phyloP scores from a whole-genome alignment of 306 rosid species.

The Pyrus communis region DNA sequence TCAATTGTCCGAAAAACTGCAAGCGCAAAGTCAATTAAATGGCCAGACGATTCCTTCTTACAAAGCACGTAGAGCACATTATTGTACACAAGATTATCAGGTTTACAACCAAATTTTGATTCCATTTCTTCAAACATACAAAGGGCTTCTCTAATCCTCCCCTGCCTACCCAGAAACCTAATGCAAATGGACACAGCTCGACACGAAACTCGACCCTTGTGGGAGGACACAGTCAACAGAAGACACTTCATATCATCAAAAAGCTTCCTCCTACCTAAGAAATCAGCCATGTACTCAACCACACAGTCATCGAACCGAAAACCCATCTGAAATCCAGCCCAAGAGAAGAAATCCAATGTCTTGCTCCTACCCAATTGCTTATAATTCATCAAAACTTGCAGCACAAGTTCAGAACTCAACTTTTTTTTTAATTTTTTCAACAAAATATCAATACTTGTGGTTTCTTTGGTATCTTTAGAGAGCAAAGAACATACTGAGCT shows the following conservation, averaged over 20 bases:
- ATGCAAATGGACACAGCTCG: constrained; percentile 55
- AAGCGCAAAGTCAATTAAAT: constrained; percentile 49
- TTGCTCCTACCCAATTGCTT: constrained; percentile 51
- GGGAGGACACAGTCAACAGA: constrained; percentile 36
- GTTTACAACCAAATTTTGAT: constrained; percentile 43
- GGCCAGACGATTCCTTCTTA: constrained; percentile 51
- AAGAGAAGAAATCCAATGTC: constrained; percentile 56
- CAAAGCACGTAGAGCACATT: constrained; percentile 69
- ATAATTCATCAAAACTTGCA: constrained; percentile 45
- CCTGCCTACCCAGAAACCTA: constrained; percentile 66
- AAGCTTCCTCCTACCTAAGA: constrained; percentile 65
- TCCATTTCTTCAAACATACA: constrained; percentile 61
- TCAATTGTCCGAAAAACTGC: constrained; percentile 42
- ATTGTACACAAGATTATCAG: constrained; percentile 60
- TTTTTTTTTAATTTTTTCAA: constrained; percentile 22
- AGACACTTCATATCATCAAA: constrained; percentile 71
- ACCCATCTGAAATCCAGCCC: constrained; percentile 57
- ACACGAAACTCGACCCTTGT: constrained; percentile 37
- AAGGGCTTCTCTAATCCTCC: constrained; percentile 51
- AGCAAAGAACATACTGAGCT: constrained; percentile 36
- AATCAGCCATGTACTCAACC: constrained; percentile 67
- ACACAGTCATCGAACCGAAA: constrained; percentile 49
- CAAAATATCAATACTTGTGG: constrained; percentile 21
- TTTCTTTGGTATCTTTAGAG: constrained; percentile 17
- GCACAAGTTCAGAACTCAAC: constrained; percentile 43